These are phyloP conservation scores for Aspergillus awamori DNA, from an alignment of 2,329 filamentous ascomycete species.

Conservation along the genomic window DNA sequence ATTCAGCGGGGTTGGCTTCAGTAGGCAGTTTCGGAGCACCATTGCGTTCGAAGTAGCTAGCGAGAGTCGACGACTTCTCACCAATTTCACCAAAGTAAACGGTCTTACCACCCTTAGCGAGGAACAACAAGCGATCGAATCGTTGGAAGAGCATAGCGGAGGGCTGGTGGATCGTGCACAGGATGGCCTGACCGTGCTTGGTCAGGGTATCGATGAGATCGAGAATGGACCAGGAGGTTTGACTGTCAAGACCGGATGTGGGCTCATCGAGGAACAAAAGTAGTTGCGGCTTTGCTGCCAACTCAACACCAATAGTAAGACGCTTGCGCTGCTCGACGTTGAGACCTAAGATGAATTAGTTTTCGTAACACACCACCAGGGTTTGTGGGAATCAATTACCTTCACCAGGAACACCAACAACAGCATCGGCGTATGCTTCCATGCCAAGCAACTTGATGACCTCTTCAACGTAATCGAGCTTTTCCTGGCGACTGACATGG, in stretches of 20 bases:
- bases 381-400: conserved; percentile 47
- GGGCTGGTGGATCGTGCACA: conserved; percentile 98
- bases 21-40: conserved; percentile 63
- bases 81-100: conserved; percentile 73
- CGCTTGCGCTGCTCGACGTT: conserved; percentile 70
- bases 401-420: conserved; percentile 88
- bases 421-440: conserved; percentile 84
- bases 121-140: conserved; percentile 68
- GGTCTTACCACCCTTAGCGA: conserved; percentile 66
- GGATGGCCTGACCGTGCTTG: conserved; percentile 84
- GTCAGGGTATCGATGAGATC: conserved; percentile 87
- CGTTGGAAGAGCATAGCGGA: conserved; percentile 92
- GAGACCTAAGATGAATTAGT: conserved; percentile 42
- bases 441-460: conserved; percentile 90
- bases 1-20: conserved; percentile 74
- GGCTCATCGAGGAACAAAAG: conserved; percentile 94
- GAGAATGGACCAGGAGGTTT: conserved; percentile 91
- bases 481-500: conserved; percentile 71
- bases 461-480: conserved; percentile 84
- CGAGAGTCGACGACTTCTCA: conserved; percentile 58
- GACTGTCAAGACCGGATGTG: conserved; percentile 88
- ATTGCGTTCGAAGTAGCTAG: conserved; percentile 66
- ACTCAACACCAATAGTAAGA: conserved; percentile 92
- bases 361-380: neutral
- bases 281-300: conserved; percentile 86